A percentile compares a stretch with the other conserved stretches of the same genome.
Conservation (phyloP, 164 flowering plant species). For the Platanus orientalis region DNA sequence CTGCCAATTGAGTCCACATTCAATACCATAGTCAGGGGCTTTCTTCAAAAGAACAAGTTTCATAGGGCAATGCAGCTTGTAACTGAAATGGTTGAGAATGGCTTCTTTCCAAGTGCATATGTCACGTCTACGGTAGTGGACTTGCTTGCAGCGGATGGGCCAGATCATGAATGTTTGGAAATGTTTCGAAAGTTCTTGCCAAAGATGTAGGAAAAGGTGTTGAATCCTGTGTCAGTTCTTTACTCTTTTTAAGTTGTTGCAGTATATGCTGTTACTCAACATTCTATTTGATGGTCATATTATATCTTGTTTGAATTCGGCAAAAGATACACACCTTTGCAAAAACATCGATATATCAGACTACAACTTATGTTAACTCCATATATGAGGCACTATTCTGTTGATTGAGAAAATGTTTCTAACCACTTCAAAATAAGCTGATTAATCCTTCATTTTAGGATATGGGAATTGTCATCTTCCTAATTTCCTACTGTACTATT, state of each 20-base stretch:
- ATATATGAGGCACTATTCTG: too few species aligned
- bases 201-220: background rate
- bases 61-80: conserved; percentile 1
- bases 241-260: background rate
- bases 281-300: background rate
- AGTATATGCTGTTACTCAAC: background rate
- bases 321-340: background rate
- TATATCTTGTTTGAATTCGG: background rate
- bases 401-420: background rate
- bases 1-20: conserved; percentile 17
- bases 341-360: background rate
- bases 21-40: conserved; percentile 10
- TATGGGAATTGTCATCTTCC: too few species aligned
- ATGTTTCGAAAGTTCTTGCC: background rate
- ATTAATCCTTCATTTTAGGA: too few species aligned
- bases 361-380: background rate
- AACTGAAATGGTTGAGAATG: conserved; percentile 13
- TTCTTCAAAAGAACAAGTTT: conserved; percentile 9
- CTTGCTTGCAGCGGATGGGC: background rate
- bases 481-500: too few species aligned
- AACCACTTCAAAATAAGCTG: background rate
- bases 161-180: background rate
- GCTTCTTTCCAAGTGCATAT: conserved; percentile 8
- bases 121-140: background rate
- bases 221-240: background rate